Percentiles rank a stretch among this genome's conserved stretches.
Evolutionary conservation across 805 yeast genomes (phyloP).

Genomic region (Pichia californica): DNA sequence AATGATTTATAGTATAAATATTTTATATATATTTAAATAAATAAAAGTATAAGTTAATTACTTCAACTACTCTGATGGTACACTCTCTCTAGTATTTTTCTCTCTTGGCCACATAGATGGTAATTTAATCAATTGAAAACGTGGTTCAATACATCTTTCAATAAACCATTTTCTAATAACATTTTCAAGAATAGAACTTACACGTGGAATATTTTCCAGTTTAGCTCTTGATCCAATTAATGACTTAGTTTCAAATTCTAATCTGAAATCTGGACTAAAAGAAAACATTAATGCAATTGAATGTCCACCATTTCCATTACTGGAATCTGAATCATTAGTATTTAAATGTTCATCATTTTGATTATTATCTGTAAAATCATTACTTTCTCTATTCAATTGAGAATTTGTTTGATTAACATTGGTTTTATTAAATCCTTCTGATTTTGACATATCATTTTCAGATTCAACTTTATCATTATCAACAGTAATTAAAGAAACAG

Average conservation of each 20-base stretch:
- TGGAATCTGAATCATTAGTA: not conserved
- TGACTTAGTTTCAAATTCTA: conserved; percentile 85
- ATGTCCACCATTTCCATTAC: conserved; percentile 6
- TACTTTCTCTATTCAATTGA: not conserved
- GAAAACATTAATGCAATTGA: conserved; percentile 76
- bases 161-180: conserved; percentile 83
- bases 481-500: conserved; percentile 58
- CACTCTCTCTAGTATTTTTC: conserved; percentile 43
- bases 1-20: not conserved
- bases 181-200: conserved; percentile 76
- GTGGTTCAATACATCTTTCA: conserved; percentile 90
- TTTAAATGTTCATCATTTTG: not conserved
- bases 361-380: too few species aligned
- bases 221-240: conserved; percentile 90
- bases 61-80: not conserved
- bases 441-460: not conserved
- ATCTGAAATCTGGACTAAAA: conserved; percentile 82
- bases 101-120: conserved; percentile 86
- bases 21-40: not conserved
- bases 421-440: not conserved
- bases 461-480: conserved; percentile 12
- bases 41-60: not conserved
- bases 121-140: conserved; percentile 75
- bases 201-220: conserved; percentile 87
- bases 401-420: not conserved